Evolutionary conservation across 257 asterid species (phyloP), one percentile per base, ranked within the genome.

Genomic region (Solanum virginianum): DNA sequence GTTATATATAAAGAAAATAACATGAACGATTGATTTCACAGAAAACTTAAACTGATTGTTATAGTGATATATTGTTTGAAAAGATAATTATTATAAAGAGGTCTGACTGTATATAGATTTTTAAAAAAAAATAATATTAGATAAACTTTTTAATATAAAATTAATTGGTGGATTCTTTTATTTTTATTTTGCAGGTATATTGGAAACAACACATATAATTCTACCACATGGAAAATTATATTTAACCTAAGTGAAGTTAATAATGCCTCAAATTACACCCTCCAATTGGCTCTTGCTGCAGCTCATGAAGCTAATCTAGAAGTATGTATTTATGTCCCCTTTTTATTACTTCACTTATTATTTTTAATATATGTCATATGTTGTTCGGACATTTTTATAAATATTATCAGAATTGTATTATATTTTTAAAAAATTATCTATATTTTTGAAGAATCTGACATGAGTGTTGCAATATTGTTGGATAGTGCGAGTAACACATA

Each of bases 221-320:
- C 93, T 72, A 86, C 94, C 77, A 94, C 96, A 62, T 94, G 98
- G 98, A 85, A 87, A 84, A 88, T 94, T 54, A 26, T 84, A 32
- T 94, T 94, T 59, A 82, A 89, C 56, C 90, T 91, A 10, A 20
- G 24, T 7, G 74, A 14, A 9, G 89, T 91, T 8, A 22, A 71
- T 39, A 68, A 53, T 43, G 80, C 26, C 2, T 90, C 77, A 87
- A 90, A 88, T 54, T 95, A 95, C 88, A 95, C 98, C 12, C 93
- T 95, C 47, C 97, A 90, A 80, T 32, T 95, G 72, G 97, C 98
- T 5, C 83, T 95, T 6, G 98, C 98, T 81, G 92, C 97, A 1
- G 93, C 95, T 18, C 87, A 82, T 22, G 57, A 7, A 65, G 93
- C 96, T 66, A 85, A 82, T 26, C 41, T 94, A 80, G 90, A 94